These are phyloP conservation scores for Camelina neglecta DNA, from an alignment of 345 rosid species.

Conservation along the genomic window DNA sequence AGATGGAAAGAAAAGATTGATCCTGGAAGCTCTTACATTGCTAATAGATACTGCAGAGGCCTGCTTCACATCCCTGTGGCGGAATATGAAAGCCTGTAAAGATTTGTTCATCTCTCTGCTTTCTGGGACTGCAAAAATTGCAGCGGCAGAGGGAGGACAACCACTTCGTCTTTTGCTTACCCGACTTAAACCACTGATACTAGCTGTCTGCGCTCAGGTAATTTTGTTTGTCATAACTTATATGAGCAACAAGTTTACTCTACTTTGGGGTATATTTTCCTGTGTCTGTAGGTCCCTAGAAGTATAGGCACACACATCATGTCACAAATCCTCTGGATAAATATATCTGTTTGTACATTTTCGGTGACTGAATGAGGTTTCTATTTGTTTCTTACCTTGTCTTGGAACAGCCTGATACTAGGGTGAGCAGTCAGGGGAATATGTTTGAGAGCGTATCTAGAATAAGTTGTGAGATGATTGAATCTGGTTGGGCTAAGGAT, in stretches of 20 bases:
- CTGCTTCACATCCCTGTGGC: conserved; percentile 77
- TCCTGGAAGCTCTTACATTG: conserved; percentile 69
- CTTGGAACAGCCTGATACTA: conserved; percentile 67
- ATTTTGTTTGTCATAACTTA: conserved; percentile 18
- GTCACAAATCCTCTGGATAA: too few relatives aligned
- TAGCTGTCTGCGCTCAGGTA: conserved; percentile 79
- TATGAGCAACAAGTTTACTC: not conserved
- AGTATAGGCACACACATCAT: not conserved
- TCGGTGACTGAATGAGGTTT: not conserved
- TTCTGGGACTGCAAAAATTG: conserved; percentile 72
- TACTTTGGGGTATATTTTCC: not conserved
- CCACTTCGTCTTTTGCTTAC: conserved; percentile 64
- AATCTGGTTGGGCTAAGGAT: conserved; percentile 79
- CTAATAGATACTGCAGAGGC: conserved; percentile 76
- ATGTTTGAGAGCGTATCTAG: conserved; percentile 70
- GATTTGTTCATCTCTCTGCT: conserved; percentile 72
- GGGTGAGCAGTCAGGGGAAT: conserved; percentile 65
- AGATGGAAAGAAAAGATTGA: conserved; percentile 74
- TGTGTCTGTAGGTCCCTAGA: not conserved
- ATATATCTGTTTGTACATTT: not conserved
- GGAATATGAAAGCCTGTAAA: conserved; percentile 72
- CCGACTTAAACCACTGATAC: conserved; percentile 74
- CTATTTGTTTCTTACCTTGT: not conserved
- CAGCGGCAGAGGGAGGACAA: conserved; percentile 68
- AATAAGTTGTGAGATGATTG: conserved; percentile 69